phyloP scores from a whole-genome alignment of 352 stramenopile species.

The Phytophthora foliorum region DNA sequence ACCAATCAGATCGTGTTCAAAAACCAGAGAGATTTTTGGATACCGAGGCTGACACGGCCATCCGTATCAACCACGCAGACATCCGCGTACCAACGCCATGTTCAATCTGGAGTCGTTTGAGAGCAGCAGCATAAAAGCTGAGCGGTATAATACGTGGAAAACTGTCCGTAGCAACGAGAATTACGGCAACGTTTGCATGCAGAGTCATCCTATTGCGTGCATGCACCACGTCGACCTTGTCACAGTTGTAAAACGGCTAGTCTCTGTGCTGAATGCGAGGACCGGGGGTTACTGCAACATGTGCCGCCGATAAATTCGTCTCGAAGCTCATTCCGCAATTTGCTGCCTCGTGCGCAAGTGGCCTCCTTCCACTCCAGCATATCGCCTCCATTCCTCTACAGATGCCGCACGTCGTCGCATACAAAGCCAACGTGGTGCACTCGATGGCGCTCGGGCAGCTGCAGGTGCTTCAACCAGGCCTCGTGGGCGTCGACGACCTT shows the following conservation, averaged over 20 bases:
- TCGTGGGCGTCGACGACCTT: slow-evolving; percentile 51
- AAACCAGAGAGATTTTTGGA: no score
- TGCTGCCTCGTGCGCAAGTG: slow-evolving; percentile 20
- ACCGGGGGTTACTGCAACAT: neutral
- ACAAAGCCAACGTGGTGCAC: slow-evolving; percentile 85
- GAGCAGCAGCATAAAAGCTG: no score
- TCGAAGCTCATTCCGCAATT: slow-evolving; percentile 28
- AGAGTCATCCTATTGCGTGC: no score
- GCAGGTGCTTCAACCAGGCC: slow-evolving; percentile 16
- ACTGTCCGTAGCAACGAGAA: no score
- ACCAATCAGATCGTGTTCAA: no score
- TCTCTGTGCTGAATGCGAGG: slow-evolving; percentile 3
- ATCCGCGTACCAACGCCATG: no score
- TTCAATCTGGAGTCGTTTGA: no score
- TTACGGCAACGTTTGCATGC: no score
- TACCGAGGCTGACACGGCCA: no score
- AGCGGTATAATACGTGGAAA: no score
- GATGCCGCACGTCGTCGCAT: slow-evolving; percentile 59
- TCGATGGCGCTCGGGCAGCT: slow-evolving; percentile 66
- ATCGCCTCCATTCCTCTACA: neutral
- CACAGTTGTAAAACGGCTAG: neutral
- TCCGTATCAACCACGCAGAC: no score
- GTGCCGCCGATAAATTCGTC: neutral
- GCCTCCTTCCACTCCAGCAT: neutral
- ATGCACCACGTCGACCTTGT: neutral